Percentiles rank a stretch among this genome's conserved stretches.
Conservation (phyloP, 495 filamentous ascomycete genomes). For the Chaetomium tenue region DNA sequence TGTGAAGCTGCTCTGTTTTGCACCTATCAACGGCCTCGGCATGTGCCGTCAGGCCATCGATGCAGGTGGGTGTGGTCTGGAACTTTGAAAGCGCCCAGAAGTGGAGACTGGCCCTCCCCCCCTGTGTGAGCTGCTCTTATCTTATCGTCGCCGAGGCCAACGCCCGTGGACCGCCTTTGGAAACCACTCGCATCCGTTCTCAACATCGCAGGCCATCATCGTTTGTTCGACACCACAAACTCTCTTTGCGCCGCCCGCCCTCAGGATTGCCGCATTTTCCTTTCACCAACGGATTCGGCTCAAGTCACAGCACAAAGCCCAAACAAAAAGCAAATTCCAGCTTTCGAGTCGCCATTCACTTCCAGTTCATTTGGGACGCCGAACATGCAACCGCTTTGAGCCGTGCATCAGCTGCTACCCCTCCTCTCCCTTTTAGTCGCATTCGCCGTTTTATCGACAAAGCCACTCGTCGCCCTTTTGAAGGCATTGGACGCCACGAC, state of each 20-base stretch:
- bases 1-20: no score
- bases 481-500: neutral
- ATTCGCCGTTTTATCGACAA: conserved; percentile 6
- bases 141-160: no score
- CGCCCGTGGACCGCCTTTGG: neutral
- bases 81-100: no score
- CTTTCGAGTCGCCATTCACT: neutral
- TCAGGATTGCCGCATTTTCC: neutral
- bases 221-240: neutral
- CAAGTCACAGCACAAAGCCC: neutral
- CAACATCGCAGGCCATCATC: neutral
- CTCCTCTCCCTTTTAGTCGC: conserved; percentile 11
- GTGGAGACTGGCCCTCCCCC: no score
- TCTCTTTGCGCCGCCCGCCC: neutral
- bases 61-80: no score
- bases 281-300: neutral
- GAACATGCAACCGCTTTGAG: conserved; percentile 15
- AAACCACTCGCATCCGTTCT: neutral
- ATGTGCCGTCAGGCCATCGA: no score
- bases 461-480: neutral
- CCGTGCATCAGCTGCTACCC: conserved; percentile 16
- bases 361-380: no score
- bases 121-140: no score
- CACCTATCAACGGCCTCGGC: no score
- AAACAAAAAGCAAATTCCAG: neutral